Percentiles rank a stretch among this genome's conserved stretches.
phyloP scores from a whole-genome alignment of 129 eudicot genomes.

The Artemisia tridentata region DNA sequence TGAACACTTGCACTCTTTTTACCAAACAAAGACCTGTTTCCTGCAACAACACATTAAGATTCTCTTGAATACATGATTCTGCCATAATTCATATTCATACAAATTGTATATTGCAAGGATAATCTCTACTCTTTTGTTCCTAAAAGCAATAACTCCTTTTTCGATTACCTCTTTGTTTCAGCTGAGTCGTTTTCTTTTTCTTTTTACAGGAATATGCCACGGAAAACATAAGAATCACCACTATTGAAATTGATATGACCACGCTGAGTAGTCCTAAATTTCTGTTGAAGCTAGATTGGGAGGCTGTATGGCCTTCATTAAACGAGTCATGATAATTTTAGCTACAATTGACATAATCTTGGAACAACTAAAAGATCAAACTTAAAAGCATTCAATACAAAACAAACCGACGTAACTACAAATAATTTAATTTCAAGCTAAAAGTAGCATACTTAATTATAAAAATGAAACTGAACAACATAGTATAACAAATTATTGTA shows the following conservation, averaged over 20 bases:
- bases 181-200: slow-evolving; percentile 8
- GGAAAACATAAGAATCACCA: slow-evolving; percentile 23
- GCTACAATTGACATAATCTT: neutral
- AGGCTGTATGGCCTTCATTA: neutral
- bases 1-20: slow-evolving; percentile 4
- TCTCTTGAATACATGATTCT: neutral
- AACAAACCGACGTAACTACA: too few relatives aligned
- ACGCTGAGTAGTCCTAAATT: neutral
- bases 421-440: too few relatives aligned
- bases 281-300: neutral
- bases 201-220: slow-evolving; percentile 15
- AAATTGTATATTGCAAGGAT: slow-evolving; percentile 8
- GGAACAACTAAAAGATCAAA: too few relatives aligned
- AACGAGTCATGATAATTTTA: slow-evolving; percentile 1
- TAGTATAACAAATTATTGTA: neutral
- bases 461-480: too few relatives aligned
- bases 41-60: slow-evolving; percentile 11
- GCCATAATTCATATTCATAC: neutral
- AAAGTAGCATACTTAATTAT: too few relatives aligned
- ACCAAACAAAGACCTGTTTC: neutral
- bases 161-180: slow-evolving; percentile 16
- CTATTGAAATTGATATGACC: slow-evolving; percentile 3
- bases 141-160: neutral
- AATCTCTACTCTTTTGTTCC: neutral
- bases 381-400: too few relatives aligned